Percentiles rank a stretch among this genome's conserved stretches.
These are phyloP conservation scores for Diutina sp. DNA, from an alignment of 1,139 yeast species.

Conservation along the genomic window DNA sequence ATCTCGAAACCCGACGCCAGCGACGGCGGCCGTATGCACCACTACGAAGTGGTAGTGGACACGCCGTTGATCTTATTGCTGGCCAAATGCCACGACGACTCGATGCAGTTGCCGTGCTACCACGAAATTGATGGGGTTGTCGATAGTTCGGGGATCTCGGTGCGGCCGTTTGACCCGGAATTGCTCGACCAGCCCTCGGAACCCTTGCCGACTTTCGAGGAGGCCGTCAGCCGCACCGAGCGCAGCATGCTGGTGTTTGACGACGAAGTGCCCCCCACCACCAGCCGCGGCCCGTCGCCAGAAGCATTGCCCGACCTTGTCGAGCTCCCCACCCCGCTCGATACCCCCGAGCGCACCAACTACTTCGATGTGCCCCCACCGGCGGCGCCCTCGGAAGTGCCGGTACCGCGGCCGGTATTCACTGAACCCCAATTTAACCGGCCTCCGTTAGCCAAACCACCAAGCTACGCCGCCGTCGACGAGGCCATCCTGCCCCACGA, in stretches of 20 bases:
- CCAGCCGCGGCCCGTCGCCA: background rate
- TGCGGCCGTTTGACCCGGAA: background rate
- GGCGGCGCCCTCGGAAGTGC: background rate
- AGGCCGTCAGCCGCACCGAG: slow-evolving; percentile 21
- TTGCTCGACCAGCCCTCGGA: slow-evolving; percentile 11
- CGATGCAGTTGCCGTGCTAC: slow-evolving; percentile 62
- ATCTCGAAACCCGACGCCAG: slow-evolving; percentile 52
- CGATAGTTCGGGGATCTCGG: background rate
- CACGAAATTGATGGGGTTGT: slow-evolving; percentile 13
- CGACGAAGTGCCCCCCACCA: slow-evolving; percentile 8
- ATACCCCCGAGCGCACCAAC: background rate
- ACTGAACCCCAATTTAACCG: background rate
- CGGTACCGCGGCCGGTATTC: background rate
- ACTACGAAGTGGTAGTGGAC: slow-evolving; percentile 81
- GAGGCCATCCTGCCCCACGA: background rate
- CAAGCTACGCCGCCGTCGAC: background rate
- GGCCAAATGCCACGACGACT: slow-evolving; percentile 55
- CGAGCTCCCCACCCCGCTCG: background rate
- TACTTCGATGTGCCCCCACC: background rate
- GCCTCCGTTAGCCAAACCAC: background rate
- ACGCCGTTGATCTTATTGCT: slow-evolving; percentile 70
- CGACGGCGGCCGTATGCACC: slow-evolving; percentile 51
- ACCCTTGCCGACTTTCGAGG: slow-evolving; percentile 45
- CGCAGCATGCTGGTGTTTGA: background rate
- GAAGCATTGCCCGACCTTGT: background rate